Base-by-base conservation (phyloP, 768 basidiomycete species). In the Lentinula guzmanii region DNA sequence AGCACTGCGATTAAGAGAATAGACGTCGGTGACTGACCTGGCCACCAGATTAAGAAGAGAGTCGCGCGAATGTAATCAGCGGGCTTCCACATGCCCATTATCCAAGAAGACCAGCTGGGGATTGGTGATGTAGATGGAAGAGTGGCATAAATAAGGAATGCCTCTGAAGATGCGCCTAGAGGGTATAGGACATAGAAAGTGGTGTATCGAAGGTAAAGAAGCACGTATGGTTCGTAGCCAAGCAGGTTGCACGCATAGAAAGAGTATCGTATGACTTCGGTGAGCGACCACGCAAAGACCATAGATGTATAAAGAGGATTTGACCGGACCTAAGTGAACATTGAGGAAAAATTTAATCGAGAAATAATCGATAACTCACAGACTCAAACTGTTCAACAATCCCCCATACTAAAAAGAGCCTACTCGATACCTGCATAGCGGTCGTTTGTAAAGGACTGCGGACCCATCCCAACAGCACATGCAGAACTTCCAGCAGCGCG, bases 151-250 rank as follows among this genome's bases (percentile, higher is more conserved):
- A 87, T 89, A 61, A 96, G 80, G 70, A 89, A 84, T 0, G 94
- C 95, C 74, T 99, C 97, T 24, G 92, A 94, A 5, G 84, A 82
- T 1, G 97, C 96, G 50, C 97, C 97, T 24, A 94, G 71, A 4
- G 93, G 95, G 76, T 99, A 98, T n/a, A 98, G 82, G 52, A 94
- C 63, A 73, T 90, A 96, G 75, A 98, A 99, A 7, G 93, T 84
- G 18, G 94, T 91, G 80, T 98, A 99, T 59, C 96, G 93, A 46
- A 89, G 71, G 77, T 82, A 90, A 28, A 86, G 75, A 46, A 92
- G 81, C 15, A 72, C 35, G 21, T 80, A 72, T 9, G 78, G 75
- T 65, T 86, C 82, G 66, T 70, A 65, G 5, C 84, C 83, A 45
- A 91, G 63, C 4, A 96, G 80, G 46, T 77, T 79, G 67, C 79